Percentiles rank a stretch among this genome's conserved stretches.
Conservation (phyloP, 2,329 filamentous ascomycete genomes). For the Arthrobotrys conoides region DNA sequence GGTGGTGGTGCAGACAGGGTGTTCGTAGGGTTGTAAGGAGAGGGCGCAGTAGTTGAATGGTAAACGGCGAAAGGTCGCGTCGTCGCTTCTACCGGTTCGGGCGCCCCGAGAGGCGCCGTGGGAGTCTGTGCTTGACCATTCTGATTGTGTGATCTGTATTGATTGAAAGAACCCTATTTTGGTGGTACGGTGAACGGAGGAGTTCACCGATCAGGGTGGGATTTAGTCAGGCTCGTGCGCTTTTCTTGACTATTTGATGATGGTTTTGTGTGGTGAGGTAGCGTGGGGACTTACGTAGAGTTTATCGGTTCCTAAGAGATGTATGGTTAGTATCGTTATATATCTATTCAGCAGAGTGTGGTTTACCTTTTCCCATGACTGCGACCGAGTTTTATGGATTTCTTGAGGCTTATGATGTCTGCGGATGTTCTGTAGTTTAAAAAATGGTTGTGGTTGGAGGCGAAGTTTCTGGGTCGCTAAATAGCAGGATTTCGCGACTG, state of each 20-base stretch:
- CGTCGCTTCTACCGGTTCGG: slow-evolving; percentile 71
- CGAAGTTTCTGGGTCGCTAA: slow-evolving; percentile 12
- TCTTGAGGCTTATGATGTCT: not conserved
- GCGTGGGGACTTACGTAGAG: slow-evolving; percentile 67
- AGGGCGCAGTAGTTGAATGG: slow-evolving; percentile 99
- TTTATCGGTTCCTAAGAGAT: slow-evolving; percentile 71
- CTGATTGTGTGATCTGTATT: slow-evolving; percentile 88
- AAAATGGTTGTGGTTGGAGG: slow-evolving; percentile 21
- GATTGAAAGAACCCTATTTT: slow-evolving; percentile 15
- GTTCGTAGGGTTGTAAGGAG: slow-evolving; percentile 92
- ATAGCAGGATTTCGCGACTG: slow-evolving; percentile 27
- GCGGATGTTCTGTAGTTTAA: not conserved
- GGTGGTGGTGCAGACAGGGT: slow-evolving; percentile 89
- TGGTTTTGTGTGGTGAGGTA: slow-evolving; percentile 7
- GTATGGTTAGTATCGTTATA: slow-evolving; percentile 11
- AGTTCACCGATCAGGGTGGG: slow-evolving; percentile 30
- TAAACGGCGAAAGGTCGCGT: slow-evolving; percentile 83
- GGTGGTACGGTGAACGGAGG: slow-evolving; percentile 18
- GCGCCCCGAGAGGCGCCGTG: slow-evolving; percentile 79
- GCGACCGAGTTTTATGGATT: not conserved
- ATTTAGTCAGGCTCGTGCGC: slow-evolving; percentile 57
- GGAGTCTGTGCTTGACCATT: slow-evolving; percentile 94
- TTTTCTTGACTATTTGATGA: slow-evolving; percentile 2
- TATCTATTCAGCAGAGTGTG: not conserved
- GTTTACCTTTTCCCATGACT: slow-evolving; percentile 59